Evolutionary conservation across 306 rosid species (phyloP), one percentile per base, ranked within the genome.

Genomic region (Dryas alaskensis): DNA sequence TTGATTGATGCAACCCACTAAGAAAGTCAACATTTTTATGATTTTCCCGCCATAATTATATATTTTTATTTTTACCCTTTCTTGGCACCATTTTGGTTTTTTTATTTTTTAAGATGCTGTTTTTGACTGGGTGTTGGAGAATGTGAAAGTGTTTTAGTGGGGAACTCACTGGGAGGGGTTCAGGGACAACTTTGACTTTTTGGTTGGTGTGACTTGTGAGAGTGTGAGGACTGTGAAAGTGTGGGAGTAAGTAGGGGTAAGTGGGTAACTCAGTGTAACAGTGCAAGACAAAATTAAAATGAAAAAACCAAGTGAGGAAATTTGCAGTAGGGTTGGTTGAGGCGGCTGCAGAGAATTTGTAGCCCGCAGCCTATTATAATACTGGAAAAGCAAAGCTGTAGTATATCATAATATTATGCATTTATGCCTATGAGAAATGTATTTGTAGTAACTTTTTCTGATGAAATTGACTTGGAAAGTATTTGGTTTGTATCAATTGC

Each of bases 351-450:
- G 67, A 81, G 72, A 77, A 84, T 25, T 46, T 69, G 89, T 79
- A 80, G 88, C 97, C 91, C 91, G 87, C 95, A 83, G 92, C 91
- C 69, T 78, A 74, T 11, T 53, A 27, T 27, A 47, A 60, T 74
- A 65, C 68, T 77, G 75, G 81, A 78, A 74, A 13, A 74, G 63
- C 58, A 73, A 78, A 70, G 44, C 49, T 60, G 60, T 54, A 70
- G 64, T 64, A 72, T 66, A 54, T 60, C 11, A 60, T 48, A 67
- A 67, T 48, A 70, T 80, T 45, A 14, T 77, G 49, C 65, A 19
- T 19, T 19, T 19, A 19, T 19, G 19, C 19, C 22, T 69, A 61
- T 62, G 37, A 37, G 64, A 62, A 40, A 27, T 65, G 70, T 19
- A 27, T 73, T 67, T 59, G 25, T 71, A 55, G 53, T 74, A 42